These are phyloP conservation scores for Raffaelea deltoideospora DNA, from an alignment of 2,329 filamentous ascomycete species.

Conservation along the genomic window DNA sequence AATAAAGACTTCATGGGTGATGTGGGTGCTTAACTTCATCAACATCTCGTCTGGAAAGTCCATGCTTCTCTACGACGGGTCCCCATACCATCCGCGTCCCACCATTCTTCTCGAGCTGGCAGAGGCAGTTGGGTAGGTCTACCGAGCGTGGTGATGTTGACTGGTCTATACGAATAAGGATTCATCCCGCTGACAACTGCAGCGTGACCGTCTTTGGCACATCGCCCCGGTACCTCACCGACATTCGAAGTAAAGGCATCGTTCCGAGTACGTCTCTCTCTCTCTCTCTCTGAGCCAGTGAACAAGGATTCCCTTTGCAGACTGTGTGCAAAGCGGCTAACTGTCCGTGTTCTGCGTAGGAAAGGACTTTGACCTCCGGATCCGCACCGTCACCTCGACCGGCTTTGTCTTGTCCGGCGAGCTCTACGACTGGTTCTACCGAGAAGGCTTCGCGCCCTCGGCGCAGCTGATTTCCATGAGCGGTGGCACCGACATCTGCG, in stretches of 20 bases:
- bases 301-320: no score
- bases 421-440: constrained; percentile 29
- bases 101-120: constrained; percentile 4
- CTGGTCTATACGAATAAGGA: neutral
- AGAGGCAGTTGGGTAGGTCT: constrained; percentile 5
- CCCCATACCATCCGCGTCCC: constrained; percentile 6
- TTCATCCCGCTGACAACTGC: neutral
- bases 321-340: neutral
- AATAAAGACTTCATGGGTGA: constrained; percentile 7
- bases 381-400: constrained; percentile 24
- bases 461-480: constrained; percentile 25
- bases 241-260: constrained; percentile 20
- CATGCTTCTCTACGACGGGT: constrained; percentile 10
- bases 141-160: neutral
- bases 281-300: no score
- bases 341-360: neutral
- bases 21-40: constrained; percentile 7
- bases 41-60: constrained; percentile 5
- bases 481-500: constrained; percentile 31
- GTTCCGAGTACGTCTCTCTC: constrained; percentile 14
- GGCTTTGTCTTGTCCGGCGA: constrained; percentile 25
- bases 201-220: constrained; percentile 19
- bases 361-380: neutral
- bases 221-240: constrained; percentile 26
- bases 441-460: constrained; percentile 16